Evolutionary conservation across 768 basidiomycete species (phyloP).

Genomic region (Phanerochaete carnosa): DNA sequence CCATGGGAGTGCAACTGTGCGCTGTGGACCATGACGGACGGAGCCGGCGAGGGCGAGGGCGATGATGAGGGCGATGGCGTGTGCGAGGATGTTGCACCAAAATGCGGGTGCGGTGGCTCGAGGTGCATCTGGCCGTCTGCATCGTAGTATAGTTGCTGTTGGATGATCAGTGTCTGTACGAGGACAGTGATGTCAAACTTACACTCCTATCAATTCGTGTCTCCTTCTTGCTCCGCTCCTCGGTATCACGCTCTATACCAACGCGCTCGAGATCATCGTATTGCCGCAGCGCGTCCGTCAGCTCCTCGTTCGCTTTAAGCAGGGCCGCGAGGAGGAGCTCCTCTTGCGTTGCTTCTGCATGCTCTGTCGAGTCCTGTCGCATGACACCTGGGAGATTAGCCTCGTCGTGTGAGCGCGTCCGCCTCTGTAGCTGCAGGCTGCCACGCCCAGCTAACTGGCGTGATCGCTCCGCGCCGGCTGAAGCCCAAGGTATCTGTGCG

Average conservation of each 20-base stretch:
- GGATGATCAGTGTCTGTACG: background rate
- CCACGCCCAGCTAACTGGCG: constrained; percentile 28
- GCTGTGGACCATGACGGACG: constrained; percentile 15
- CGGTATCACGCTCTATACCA: constrained; percentile 53
- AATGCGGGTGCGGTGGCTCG: constrained; percentile 24
- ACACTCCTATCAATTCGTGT: constrained; percentile 66
- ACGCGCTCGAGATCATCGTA: constrained; percentile 78
- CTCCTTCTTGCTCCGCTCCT: constrained; percentile 71
- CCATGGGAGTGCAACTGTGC: background rate
- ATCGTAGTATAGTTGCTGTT: constrained; percentile 35
- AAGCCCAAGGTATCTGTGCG: constrained; percentile 90
- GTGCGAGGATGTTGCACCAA: constrained; percentile 36
- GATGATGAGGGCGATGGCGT: constrained; percentile 44
- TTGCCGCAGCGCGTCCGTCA: constrained; percentile 64
- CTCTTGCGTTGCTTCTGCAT: constrained; percentile 58
- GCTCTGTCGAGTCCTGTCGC: constrained; percentile 15
- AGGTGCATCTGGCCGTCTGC: constrained; percentile 30
- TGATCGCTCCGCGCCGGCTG: constrained; percentile 74
- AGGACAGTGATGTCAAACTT: constrained; percentile 19
- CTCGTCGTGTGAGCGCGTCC: constrained; percentile 1
- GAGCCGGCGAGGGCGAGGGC: constrained; percentile 36
- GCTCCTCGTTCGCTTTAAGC: constrained; percentile 69
- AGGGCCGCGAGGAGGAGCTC: constrained; percentile 73
- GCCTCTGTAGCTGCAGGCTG: constrained; percentile 11
- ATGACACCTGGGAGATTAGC: background rate